Evolutionary conservation across 2,329 filamentous ascomycete species (phyloP), one percentile per base, ranked within the genome.

Genomic region (Colletotrichum sp.): DNA sequence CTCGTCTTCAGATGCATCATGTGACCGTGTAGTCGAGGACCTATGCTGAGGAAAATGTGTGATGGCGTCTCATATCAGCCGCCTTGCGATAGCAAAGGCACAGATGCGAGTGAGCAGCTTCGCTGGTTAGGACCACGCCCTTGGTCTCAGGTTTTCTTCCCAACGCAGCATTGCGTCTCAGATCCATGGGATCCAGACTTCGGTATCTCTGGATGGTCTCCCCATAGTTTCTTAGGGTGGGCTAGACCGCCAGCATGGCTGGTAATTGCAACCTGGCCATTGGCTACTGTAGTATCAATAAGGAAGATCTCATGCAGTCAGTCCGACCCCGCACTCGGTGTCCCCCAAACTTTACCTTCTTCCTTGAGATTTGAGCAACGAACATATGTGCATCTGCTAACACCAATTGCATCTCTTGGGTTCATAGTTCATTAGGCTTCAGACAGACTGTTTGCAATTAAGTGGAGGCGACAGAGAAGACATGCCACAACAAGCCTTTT

Each of bases 381-480:
- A 43, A 43, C 38, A 0, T 43, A 4, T 5, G 1, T 43, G 5
- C 9, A 12, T n/a, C 5, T 43, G 1, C 18, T 43, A 6, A 4
- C 43, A 47, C 43, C 43, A 6, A 47, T 47, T 11, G 9, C 3
- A 47, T 12, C 18, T 47, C 43, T 47, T 47, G 18, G 12, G 18
- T 47, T 11, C 5, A 0, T 7, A 47, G 3, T 47, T 5, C 0
- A 47, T 0, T 3, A 47, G 0, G 9, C 7, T 47, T 21, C 9
- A 47, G 43, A 21, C 9, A 47, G 11, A 21, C 9, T 47, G 6
- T 27, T 27, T 24, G 3, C 24, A 24, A 24, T n/a, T 7, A 3
- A 47, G 18, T 18, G 5, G 6, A 0, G 18, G 5, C 38, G 0
- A 12, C 12, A 47, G 38, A 47, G 18, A 47, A n/a, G 18, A 43